These are phyloP conservation scores for Venturia carpophila DNA, from an alignment of 2,329 filamentous ascomycete species.

Conservation along the genomic window DNA sequence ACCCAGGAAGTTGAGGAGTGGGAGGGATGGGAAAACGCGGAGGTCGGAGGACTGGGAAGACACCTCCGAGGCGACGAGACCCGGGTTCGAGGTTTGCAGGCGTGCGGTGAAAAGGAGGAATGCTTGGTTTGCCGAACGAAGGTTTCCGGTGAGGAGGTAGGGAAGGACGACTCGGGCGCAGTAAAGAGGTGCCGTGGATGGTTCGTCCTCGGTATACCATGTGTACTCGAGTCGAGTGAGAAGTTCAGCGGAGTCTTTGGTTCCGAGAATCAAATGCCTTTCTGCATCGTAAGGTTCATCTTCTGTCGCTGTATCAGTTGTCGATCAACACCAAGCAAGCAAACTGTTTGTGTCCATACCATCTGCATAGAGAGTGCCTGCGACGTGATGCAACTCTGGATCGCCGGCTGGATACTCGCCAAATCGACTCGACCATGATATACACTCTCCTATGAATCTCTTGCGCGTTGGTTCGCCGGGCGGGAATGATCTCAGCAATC, in stretches of 20 bases:
- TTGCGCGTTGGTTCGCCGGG: conserved; percentile 82
- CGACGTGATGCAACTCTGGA: conserved; percentile 88
- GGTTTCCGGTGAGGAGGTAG: conserved; percentile 82
- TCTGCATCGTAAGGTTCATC: conserved; percentile 91
- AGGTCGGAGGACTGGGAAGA: conserved; percentile 65
- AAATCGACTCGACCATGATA: conserved; percentile 78
- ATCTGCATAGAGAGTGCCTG: conserved; percentile 80
- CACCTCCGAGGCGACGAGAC: conserved; percentile 72
- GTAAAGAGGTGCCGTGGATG: conserved; percentile 80
- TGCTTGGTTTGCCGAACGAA: conserved; percentile 78
- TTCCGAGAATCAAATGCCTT: conserved; percentile 79
- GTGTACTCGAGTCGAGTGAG: conserved; percentile 79
- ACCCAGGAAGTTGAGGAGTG: conserved; percentile 90
- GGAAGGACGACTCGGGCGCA: conserved; percentile 80
- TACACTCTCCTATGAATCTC: conserved; percentile 80
- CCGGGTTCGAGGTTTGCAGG: conserved; percentile 51
- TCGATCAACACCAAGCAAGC: conserved; percentile 4
- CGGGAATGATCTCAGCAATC: conserved; percentile 72
- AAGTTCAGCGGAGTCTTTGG: conserved; percentile 74
- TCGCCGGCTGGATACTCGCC: conserved; percentile 88
- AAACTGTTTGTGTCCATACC: conserved; percentile 33
- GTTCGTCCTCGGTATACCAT: conserved; percentile 86
- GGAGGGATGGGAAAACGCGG: conserved; percentile 79
- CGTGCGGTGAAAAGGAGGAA: conserved; percentile 67
- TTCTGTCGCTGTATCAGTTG: conserved; percentile 43